Conservation (phyloP, 1,284 basidiomycete genomes). For the Stygiomarasmius scandens region DNA sequence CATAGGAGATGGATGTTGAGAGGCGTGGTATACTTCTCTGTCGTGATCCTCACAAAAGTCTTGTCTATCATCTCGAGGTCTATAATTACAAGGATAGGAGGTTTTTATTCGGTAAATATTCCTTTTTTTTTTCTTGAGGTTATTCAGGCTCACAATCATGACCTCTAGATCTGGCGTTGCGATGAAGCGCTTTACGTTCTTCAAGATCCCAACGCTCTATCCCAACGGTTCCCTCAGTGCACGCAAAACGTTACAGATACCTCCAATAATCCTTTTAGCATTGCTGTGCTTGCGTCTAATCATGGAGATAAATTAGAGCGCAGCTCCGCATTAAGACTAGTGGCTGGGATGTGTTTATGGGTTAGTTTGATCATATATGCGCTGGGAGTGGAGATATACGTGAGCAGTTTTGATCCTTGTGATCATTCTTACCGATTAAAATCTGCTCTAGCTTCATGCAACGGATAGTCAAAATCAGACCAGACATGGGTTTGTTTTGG, state of each 20-base stretch:
- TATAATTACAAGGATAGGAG: conserved; percentile 25
- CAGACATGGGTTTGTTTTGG: background rate
- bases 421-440: too few relatives aligned
- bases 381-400: conserved; percentile 27
- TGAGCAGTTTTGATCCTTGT: conserved; percentile 16
- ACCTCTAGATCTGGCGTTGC: conserved; percentile 28
- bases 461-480: background rate
- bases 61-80: conserved; percentile 19
- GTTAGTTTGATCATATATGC: conserved; percentile 26
- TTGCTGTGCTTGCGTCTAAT: conserved; percentile 23
- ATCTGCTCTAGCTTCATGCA: background rate
- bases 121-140: background rate
- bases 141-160: background rate
- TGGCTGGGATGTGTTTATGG: conserved; percentile 30
- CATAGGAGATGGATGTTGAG: conserved; percentile 33
- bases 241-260: conserved; percentile 14
- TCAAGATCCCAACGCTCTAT: conserved; percentile 10
- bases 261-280: conserved; percentile 12
- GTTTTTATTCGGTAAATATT: conserved; percentile 24
- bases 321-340: conserved; percentile 21
- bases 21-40: conserved; percentile 25
- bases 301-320: conserved; percentile 14
- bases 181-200: conserved; percentile 26
- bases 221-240: conserved; percentile 23
- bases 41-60: conserved; percentile 23